These are phyloP conservation scores for Serendipita vermifera DNA, from an alignment of 768 basidiomycete species.

Conservation along the genomic window DNA sequence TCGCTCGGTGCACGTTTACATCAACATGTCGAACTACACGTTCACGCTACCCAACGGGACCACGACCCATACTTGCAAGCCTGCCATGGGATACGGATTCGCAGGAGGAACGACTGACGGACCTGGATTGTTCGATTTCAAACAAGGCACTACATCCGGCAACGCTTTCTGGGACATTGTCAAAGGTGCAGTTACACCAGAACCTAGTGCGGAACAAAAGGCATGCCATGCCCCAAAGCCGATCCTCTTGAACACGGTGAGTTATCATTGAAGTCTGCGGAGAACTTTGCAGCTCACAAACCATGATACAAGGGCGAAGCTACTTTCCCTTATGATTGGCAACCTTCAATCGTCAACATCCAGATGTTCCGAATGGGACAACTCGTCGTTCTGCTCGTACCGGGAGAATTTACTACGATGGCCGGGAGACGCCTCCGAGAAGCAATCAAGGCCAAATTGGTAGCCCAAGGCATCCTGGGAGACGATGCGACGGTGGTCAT, in stretches of 20 bases:
- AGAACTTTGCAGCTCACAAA: no score
- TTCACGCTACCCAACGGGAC: slow-evolving; percentile 58
- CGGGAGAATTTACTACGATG: slow-evolving; percentile 76
- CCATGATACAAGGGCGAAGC: slow-evolving; percentile 59
- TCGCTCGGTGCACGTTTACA: slow-evolving; percentile 53
- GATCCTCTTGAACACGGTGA: slow-evolving; percentile 58
- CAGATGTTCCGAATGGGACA: slow-evolving; percentile 70
- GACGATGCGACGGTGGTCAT: slow-evolving; percentile 61
- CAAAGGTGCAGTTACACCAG: slow-evolving; percentile 60
- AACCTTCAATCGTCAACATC: slow-evolving; percentile 56
- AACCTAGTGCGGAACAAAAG: slow-evolving; percentile 44
- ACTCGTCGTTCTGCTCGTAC: slow-evolving; percentile 60
- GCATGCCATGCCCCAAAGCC: slow-evolving; percentile 70
- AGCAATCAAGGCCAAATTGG: slow-evolving; percentile 49
- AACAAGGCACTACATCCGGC: slow-evolving; percentile 61
- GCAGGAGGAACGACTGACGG: slow-evolving; percentile 81
- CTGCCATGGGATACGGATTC: slow-evolving; percentile 64
- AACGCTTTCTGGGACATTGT: slow-evolving; percentile 75
- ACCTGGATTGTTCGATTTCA: slow-evolving; percentile 65
- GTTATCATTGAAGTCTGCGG: no score
- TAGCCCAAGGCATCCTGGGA: slow-evolving; percentile 44
- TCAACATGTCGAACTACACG: slow-evolving; percentile 58
- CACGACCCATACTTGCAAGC: slow-evolving; percentile 55
- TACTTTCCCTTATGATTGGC: slow-evolving; percentile 57
- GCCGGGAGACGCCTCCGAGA: slow-evolving; percentile 61